phyloP scores from a whole-genome alignment of 2,329 filamentous ascomycete genomes.

The Botrytis byssoidea region DNA sequence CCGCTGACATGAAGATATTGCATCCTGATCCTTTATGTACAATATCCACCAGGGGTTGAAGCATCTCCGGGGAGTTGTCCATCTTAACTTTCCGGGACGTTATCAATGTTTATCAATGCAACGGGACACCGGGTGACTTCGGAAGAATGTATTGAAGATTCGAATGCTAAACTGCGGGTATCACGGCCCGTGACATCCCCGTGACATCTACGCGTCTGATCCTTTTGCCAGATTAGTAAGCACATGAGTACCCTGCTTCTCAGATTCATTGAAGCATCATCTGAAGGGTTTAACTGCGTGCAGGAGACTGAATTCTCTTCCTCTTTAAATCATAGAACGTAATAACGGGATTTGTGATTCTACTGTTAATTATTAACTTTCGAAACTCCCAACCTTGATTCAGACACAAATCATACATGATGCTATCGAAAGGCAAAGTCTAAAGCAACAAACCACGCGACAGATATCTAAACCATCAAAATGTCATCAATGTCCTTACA shows the following conservation, averaged over 20 bases:
- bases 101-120: neutral
- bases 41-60: neutral
- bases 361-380: neutral
- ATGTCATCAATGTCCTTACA: neutral
- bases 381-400: neutral
- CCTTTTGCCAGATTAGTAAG: neutral
- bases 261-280: neutral
- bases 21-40: neutral
- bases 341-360: neutral
- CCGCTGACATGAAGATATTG: too few relatives aligned
- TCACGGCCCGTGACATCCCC: slow-evolving; percentile 7
- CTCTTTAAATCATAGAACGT: neutral
- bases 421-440: neutral
- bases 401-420: neutral
- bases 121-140: neutral
- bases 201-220: neutral
- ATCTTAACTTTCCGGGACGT: neutral
- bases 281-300: too few relatives aligned
- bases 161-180: neutral
- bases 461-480: too few relatives aligned
- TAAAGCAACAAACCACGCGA: neutral
- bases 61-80: slow-evolving; percentile 16
- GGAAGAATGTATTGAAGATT: neutral
- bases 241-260: neutral
- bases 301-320: neutral